Conservation (phyloP, 2,329 filamentous ascomycete genomes). For the Corynespora cassiicola region DNA sequence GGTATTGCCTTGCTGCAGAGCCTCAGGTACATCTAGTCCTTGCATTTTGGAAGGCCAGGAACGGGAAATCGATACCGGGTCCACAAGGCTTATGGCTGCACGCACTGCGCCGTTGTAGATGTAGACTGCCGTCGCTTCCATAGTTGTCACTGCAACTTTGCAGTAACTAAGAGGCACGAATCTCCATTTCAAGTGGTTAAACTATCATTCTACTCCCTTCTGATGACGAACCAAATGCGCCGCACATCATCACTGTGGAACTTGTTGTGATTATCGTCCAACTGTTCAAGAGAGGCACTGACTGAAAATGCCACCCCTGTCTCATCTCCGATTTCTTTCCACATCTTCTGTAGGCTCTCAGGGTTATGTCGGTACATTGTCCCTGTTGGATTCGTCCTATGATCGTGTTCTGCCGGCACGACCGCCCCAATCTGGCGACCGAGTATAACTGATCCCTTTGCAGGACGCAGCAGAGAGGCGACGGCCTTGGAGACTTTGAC, state of each 20-base stretch:
- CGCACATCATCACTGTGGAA: slow-evolving; percentile 20
- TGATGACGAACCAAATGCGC: slow-evolving; percentile 28
- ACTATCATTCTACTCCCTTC: slow-evolving; percentile 22
- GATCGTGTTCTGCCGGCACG: slow-evolving; percentile 21
- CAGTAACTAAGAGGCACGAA: slow-evolving; percentile 5
- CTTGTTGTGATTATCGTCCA: slow-evolving; percentile 12
- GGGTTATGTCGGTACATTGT: slow-evolving; percentile 42
- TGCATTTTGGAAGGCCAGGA: slow-evolving; percentile 1
- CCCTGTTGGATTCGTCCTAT: slow-evolving; percentile 15
- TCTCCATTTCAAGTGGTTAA: slow-evolving; percentile 8
- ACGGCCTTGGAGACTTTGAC: slow-evolving; percentile 40
- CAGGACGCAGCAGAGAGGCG: slow-evolving; percentile 38
- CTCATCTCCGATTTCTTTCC: slow-evolving; percentile 44
- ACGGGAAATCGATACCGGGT: slow-evolving; percentile 11
- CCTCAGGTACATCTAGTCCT: slow-evolving; percentile 8
- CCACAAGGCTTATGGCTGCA: slow-evolving; percentile 30
- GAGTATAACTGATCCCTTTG: slow-evolving; percentile 57
- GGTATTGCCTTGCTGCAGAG: neutral
- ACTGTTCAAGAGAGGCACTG: slow-evolving; percentile 18
- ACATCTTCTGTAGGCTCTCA: slow-evolving; percentile 43
- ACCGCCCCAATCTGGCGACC: slow-evolving; percentile 58
- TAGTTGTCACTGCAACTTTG: slow-evolving; percentile 1
- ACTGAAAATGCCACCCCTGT: slow-evolving; percentile 34
- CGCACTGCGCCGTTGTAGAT: slow-evolving; percentile 12
- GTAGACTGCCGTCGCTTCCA: slow-evolving; percentile 14